Conservation (phyloP, 352 stramenopile genomes). For the Phytophthora chlamydospora region DNA sequence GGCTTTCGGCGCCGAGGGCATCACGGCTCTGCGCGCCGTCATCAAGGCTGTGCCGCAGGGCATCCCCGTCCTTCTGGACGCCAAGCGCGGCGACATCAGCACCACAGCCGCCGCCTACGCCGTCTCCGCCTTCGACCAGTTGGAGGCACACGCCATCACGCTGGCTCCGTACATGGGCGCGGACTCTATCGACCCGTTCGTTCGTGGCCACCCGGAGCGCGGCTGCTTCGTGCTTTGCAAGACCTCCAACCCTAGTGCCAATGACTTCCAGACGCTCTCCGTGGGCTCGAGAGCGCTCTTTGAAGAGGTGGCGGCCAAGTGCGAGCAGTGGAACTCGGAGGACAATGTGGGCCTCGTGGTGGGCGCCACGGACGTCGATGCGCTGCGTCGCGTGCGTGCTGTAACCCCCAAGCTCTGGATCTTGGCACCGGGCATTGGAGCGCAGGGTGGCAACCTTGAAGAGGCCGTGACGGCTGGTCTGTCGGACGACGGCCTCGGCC, state of each 20-base stretch:
- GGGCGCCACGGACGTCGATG: slow-evolving; percentile 96
- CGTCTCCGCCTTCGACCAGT: slow-evolving; percentile 91
- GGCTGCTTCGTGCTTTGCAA: slow-evolving; percentile 99
- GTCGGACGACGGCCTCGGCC: slow-evolving; percentile 86
- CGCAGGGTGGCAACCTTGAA: slow-evolving; percentile 94
- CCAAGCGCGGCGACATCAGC: slow-evolving; percentile 99
- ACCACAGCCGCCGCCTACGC: slow-evolving; percentile 97
- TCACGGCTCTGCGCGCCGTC: slow-evolving; percentile 91
- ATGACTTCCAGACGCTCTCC: slow-evolving; percentile 94
- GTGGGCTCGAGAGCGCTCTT: slow-evolving; percentile 68
- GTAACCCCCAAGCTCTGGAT: slow-evolving; percentile 95
- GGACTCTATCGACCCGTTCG: slow-evolving; percentile 98
- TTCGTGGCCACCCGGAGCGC: slow-evolving; percentile 82
- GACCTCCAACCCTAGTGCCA: slow-evolving; percentile 98
- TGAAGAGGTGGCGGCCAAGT: slow-evolving; percentile 93
- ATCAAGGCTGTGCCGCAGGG: slow-evolving; percentile 87
- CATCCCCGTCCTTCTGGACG: slow-evolving; percentile 97
- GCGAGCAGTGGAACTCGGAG: slow-evolving; percentile 88
- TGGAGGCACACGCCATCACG: slow-evolving; percentile 96
- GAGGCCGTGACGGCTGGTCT: slow-evolving; percentile 81
- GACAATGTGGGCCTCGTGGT: slow-evolving; percentile 97
- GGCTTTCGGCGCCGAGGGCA: slow-evolving; percentile 86
- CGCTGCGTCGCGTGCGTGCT: slow-evolving; percentile 86
- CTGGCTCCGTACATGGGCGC: slow-evolving; percentile 98
- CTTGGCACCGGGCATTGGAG: slow-evolving; percentile 96